Evolutionary conservation across 2,329 filamentous ascomycete species (phyloP).

Genomic region (Trichophyton equinum): DNA sequence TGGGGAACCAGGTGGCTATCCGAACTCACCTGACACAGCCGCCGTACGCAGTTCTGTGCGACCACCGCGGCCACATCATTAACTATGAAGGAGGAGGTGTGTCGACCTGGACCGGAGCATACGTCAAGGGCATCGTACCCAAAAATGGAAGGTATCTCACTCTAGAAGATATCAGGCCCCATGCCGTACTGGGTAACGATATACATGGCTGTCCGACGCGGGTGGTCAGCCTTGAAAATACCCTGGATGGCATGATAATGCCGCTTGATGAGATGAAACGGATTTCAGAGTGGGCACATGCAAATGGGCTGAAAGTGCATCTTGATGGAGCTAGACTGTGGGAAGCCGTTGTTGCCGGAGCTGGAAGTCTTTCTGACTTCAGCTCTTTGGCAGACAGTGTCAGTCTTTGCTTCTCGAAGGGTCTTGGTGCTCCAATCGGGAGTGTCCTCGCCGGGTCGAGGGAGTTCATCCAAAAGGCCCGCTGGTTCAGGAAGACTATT

Average conservation of each 20-base stretch:
- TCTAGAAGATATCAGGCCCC: constrained; percentile 58
- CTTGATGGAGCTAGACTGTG: constrained; percentile 70
- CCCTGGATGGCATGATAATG: constrained; percentile 65
- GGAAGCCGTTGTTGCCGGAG: constrained; percentile 64
- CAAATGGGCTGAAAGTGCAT: constrained; percentile 56
- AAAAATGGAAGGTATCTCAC: constrained; percentile 62
- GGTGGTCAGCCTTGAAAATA: constrained; percentile 77
- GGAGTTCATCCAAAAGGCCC: constrained; percentile 50
- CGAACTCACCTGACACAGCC: constrained; percentile 66
- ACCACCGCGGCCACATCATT: constrained; percentile 66
- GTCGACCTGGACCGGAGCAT: constrained; percentile 57
- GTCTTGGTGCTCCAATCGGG: constrained; percentile 68
- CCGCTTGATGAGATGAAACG: constrained; percentile 57
- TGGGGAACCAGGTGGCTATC: constrained; percentile 83
- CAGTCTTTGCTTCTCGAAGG: constrained; percentile 70
- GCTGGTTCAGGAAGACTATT: constrained; percentile 69
- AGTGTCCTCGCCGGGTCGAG: constrained; percentile 55
- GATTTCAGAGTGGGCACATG: constrained; percentile 58
- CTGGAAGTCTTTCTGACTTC: constrained; percentile 54
- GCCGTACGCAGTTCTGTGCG: constrained; percentile 68
- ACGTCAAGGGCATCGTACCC: constrained; percentile 54
- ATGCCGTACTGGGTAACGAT: constrained; percentile 54
- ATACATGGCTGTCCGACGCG: constrained; percentile 69
- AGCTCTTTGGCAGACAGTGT: constrained; percentile 60
- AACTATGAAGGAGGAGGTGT: constrained; percentile 54